Evolutionary conservation across 2,329 filamentous ascomycete species (phyloP), one percentile per base, ranked within the genome.

Genomic region (Trichoderma sp.): DNA sequence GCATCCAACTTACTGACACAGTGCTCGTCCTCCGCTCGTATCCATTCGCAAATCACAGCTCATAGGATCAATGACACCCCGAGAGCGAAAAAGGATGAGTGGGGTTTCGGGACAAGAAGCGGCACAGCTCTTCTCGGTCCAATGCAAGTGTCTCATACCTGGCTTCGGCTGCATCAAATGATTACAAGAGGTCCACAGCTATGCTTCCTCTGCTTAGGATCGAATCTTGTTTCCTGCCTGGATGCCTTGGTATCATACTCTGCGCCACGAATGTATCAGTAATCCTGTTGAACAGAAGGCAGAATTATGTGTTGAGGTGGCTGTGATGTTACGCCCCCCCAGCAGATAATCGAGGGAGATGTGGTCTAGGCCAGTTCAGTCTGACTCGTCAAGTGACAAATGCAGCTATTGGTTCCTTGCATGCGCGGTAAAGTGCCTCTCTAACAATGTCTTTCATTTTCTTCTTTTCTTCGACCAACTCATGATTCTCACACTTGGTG

Each of bases 341-440:
- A 10, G 56, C 56, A 21, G 56, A 59, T 14, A 50, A 47, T 50
- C n/a, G 39, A 44, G 52, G 52, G 55, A 47, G 55, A 12, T 14
- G n/a, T 30, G 9, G 30, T 30, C 30, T 9, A 30, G 48, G 47
- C 17, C 19, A 50, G 47, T 24, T 39, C 48, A 51, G 26, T 30
- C n/a, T 7, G 15, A 17, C 19, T 28, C 48, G 17, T 52, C 48
- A 52, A 52, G 43, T 39, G 30, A 45, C 28, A 28, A 48, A 59
- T 50, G 44, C 19, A 41, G 55, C 12, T 44, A n/a, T 17, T 58
- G 43, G 55, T 58, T 58, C 55, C 55, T 58, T 58, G 55, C 55
- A 58, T 58, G 55, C n/a, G 28, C 24, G 21, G 26, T 15, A 56
- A 41, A 55, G 52, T 56, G 6, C 26, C 24, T 41, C 19, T 41